These are phyloP conservation scores for Ascochyta fabae DNA, from an alignment of 2,329 filamentous ascomycete species.

Conservation along the genomic window DNA sequence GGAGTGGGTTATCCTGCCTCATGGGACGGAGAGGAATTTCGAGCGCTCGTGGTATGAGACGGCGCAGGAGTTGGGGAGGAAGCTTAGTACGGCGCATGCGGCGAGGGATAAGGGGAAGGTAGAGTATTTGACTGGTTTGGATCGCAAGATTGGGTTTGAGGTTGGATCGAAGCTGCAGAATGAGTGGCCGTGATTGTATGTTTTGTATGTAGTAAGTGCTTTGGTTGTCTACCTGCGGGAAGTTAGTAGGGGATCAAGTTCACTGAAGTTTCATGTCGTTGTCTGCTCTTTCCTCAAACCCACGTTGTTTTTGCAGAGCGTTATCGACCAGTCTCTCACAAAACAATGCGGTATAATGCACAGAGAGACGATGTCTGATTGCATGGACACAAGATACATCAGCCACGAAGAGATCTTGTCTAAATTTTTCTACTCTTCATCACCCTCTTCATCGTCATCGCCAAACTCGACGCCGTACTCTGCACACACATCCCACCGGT, in stretches of 20 bases:
- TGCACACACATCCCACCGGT: conserved; percentile 89
- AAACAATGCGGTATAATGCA: too few species aligned
- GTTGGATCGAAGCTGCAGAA: conserved; percentile 24
- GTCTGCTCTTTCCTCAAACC: too few species aligned
- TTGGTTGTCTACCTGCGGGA: not conserved
- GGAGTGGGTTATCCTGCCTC: conserved; percentile 40
- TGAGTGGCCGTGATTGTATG: conserved; percentile 16
- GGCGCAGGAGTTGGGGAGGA: conserved; percentile 31
- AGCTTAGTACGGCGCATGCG: conserved; percentile 16
- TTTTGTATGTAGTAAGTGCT: too few species aligned
- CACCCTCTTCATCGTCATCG: conserved; percentile 53
- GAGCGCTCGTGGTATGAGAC: conserved; percentile 39
- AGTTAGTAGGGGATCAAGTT: too few species aligned
- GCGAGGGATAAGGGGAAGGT: conserved; percentile 13
- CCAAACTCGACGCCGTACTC: conserved; percentile 73
- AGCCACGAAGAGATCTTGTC: not conserved
- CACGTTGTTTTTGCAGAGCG: too few species aligned
- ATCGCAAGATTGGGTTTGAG: conserved; percentile 33
- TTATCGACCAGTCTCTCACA: too few species aligned
- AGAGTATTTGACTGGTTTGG: conserved; percentile 35
- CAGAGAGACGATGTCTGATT: too few species aligned
- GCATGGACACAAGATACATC: too few species aligned
- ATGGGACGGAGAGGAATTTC: conserved; percentile 32
- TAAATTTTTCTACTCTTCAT: not conserved
- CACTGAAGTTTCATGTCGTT: too few species aligned